Base-by-base conservation (phyloP, 495 filamentous ascomycete genomes). In the Lepidopterella palustris region DNA sequence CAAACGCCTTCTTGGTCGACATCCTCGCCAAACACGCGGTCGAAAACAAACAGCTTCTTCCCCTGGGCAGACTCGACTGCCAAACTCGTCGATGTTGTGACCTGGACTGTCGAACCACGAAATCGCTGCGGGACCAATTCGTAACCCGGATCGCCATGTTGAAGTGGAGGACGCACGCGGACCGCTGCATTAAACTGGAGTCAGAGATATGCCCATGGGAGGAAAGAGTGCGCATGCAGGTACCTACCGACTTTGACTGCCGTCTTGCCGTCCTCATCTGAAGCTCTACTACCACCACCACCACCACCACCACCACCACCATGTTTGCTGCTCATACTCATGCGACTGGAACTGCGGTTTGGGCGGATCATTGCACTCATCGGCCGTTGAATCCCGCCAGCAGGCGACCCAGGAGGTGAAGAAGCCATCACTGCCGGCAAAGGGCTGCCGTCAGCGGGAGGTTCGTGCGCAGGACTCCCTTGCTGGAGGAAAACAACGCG, bases 171-270 rank as follows among this genome's bases (percentile, higher is more conserved):
- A 63, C 93, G 90, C 42, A 99, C 88, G 73, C 93, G 91, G 67
- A 99, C 90, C 73, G 88, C 92, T 97, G 61, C 67, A 62, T 61
- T 68, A 59, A 67, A 63, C 32, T 39, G 60, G 35, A 45, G 63
- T 45, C 58, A 20, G 48, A 39, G 52, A 29, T 55, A 28, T 50
- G 27, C 21, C 13, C 23, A 57, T 39, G 56, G 50, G 58, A 32
- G 52, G 56, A 63, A 27, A 45, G 48, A 52, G 58, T 10, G 26
- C 39, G 29, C 2, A 9, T 42, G 24, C 32, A 11, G 45, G 28
- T 45, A 91, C 93, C 70, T 82, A 98, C 93, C 93, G 73, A 98
- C 93, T 95, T 91, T 96, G 71, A 98, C 93, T n/a, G 93, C 88
- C 28, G 93, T 97, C 74, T 87, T 92, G 42, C 81, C 80, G 79